phyloP scores from a whole-genome alignment of 2,329 filamentous ascomycete genomes.

The Sporothrix pallida region DNA sequence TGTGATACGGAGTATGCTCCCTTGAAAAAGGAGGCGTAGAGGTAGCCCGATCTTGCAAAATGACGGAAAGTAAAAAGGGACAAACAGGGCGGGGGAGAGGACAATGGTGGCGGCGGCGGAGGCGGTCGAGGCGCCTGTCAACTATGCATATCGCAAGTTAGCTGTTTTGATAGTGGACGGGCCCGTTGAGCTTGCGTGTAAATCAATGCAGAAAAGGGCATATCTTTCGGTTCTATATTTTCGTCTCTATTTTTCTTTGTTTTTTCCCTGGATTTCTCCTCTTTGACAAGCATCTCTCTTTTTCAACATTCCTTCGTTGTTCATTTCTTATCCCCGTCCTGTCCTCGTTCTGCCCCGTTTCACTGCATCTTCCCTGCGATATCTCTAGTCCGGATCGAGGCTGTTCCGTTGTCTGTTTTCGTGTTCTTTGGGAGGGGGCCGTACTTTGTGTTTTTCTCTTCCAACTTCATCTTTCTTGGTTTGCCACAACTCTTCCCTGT shows the following conservation, averaged over 20 bases:
- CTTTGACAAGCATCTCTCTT: not conserved
- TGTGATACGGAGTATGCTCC: no score
- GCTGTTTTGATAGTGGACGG: not conserved
- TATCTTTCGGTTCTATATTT: not conserved
- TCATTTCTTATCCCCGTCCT: not conserved
- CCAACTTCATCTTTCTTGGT: no score
- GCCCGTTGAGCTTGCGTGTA: constrained; percentile 4
- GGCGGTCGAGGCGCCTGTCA: constrained; percentile 12
- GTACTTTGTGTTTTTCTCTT: no score
- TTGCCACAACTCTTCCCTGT: no score
- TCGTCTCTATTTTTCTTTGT: not conserved
- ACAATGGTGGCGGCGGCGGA: no score
- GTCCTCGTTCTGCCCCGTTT: not conserved
- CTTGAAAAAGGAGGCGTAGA: not conserved
- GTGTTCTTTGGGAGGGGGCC: not conserved
- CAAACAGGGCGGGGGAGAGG: not conserved
- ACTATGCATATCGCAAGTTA: constrained; percentile 10
- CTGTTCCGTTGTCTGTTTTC: not conserved
- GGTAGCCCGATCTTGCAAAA: not conserved
- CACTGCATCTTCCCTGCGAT: constrained; percentile 1
- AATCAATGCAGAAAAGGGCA: constrained; percentile 6
- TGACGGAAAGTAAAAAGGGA: constrained; percentile 17
- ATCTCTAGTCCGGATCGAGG: constrained; percentile 1
- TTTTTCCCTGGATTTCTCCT: not conserved
- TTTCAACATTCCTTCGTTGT: not conserved